A percentile compares a stretch with the other conserved stretches of the same genome.
These are phyloP conservation scores for Bodo saltans DNA, from an alignment of 78 protist species.

Conservation along the genomic window DNA sequence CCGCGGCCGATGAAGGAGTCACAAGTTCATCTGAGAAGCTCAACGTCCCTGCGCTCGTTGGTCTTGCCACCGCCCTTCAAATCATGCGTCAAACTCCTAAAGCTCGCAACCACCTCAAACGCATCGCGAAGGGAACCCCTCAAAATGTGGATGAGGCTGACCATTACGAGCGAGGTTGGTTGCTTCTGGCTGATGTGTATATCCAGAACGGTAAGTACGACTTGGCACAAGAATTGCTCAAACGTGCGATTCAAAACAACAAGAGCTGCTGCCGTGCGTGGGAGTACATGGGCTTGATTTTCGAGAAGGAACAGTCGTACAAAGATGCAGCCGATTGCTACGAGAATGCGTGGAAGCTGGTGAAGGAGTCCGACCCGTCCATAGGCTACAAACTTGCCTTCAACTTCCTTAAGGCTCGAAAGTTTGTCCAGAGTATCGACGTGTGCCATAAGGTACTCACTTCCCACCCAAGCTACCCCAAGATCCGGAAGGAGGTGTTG, in stretches of 20 bases:
- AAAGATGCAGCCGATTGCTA: constrained; percentile 59
- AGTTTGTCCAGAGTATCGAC: constrained; percentile 64
- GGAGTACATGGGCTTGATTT: constrained; percentile 64
- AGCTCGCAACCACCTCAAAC: constrained; percentile 63
- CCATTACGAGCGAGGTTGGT: constrained; percentile 56
- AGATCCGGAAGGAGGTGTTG: constrained; percentile 55
- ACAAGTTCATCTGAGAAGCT: background rate
- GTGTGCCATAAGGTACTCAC: constrained; percentile 60
- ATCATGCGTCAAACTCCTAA: constrained; percentile 49
- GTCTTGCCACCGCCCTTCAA: constrained; percentile 37
- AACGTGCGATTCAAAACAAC: constrained; percentile 35
- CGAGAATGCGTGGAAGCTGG: constrained; percentile 62
- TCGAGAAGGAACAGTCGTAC: constrained; percentile 58
- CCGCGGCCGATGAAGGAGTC: background rate
- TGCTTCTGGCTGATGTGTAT: constrained; percentile 62
- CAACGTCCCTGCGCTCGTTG: constrained; percentile 20
- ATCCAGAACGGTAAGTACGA: constrained; percentile 60
- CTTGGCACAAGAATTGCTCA: constrained; percentile 58
- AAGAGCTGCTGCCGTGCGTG: constrained; percentile 54
- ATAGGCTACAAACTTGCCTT: constrained; percentile 75
- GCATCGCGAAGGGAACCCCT: constrained; percentile 37
- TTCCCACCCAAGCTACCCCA: constrained; percentile 43
- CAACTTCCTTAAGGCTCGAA: constrained; percentile 71
- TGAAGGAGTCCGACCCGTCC: constrained; percentile 23
- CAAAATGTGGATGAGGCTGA: constrained; percentile 38